phyloP scores from a whole-genome alignment of 768 basidiomycete genomes.

The Tulasnella sp. region DNA sequence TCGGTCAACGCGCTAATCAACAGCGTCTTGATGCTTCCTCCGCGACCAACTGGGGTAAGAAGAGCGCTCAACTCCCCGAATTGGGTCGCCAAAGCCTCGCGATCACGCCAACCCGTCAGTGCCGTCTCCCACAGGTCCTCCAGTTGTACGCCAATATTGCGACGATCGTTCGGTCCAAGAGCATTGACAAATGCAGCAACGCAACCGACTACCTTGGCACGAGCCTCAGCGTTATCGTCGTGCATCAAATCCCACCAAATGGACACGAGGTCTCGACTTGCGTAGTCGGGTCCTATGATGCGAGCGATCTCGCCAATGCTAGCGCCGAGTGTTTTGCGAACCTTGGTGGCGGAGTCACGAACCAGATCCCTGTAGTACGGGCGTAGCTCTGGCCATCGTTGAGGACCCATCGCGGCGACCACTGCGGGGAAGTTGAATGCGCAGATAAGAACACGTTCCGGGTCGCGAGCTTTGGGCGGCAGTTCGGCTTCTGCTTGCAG shows the following conservation, averaged over 20 bases:
- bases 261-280: conserved; percentile 62
- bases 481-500: background rate
- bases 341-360: conserved; percentile 55
- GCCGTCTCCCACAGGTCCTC: conserved; percentile 55
- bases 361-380: conserved; percentile 64
- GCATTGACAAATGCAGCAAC: conserved; percentile 55
- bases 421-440: conserved; percentile 94
- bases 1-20: conserved; percentile 66
- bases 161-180: conserved; percentile 49
- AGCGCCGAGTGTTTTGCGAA: conserved; percentile 78
- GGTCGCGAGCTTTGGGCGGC: conserved; percentile 44
- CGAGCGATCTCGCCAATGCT: conserved; percentile 85
- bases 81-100: conserved; percentile 61
- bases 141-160: conserved; percentile 44
- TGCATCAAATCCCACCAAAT: conserved; percentile 59
- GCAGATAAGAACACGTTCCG: conserved; percentile 69
- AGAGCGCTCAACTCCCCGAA: conserved; percentile 42
- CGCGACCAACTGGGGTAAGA: conserved; percentile 41
- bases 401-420: conserved; percentile 69
- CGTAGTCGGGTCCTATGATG: conserved; percentile 69
- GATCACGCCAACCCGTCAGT: conserved; percentile 72
- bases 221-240: conserved; percentile 61
- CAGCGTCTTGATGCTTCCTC: conserved; percentile 52
- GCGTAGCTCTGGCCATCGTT: conserved; percentile 71
- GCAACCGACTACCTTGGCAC: conserved; percentile 66